These are phyloP conservation scores for Hibiscus tridactylites DNA, from an alignment of 345 rosid species.

Conservation along the genomic window DNA sequence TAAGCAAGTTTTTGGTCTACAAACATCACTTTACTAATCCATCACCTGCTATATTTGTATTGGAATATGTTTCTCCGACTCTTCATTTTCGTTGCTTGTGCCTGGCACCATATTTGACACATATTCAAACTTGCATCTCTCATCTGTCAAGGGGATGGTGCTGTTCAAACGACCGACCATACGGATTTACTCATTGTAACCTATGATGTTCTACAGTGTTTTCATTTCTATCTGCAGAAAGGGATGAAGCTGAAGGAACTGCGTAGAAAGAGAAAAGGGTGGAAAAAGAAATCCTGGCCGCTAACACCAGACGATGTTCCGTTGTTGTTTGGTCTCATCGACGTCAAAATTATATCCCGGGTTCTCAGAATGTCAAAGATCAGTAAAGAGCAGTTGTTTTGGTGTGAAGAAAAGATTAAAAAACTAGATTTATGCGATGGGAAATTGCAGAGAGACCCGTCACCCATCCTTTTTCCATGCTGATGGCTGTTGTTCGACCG, in stretches of 20 bases:
- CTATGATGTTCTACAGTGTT: neutral
- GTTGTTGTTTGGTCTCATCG: slow-evolving; percentile 62
- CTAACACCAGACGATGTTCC: slow-evolving; percentile 47
- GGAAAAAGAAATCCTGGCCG: slow-evolving; percentile 89
- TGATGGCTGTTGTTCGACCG: neutral
- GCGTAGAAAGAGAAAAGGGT: slow-evolving; percentile 52
- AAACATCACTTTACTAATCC: too few species aligned
- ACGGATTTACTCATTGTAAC: neutral
- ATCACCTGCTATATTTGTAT: neutral
- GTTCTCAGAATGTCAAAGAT: slow-evolving; percentile 67
- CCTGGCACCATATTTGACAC: neutral
- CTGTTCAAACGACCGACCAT: neutral
- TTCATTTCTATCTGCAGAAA: slow-evolving; percentile 42
- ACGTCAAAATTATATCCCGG: slow-evolving; percentile 52
- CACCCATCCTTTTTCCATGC: slow-evolving; percentile 67
- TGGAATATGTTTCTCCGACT: neutral
- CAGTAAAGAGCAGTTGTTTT: slow-evolving; percentile 66
- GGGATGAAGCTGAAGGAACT: slow-evolving; percentile 59
- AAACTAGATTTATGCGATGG: slow-evolving; percentile 52
- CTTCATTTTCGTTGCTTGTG: neutral
- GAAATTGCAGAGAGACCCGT: slow-evolving; percentile 67
- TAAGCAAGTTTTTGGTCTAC: neutral
- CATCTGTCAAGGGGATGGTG: neutral
- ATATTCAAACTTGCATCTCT: neutral
- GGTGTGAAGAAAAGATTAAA: slow-evolving; percentile 98